Conservation (phyloP, 2,329 filamentous ascomycete species). For the Pseudogymnoascus sp. region DNA sequence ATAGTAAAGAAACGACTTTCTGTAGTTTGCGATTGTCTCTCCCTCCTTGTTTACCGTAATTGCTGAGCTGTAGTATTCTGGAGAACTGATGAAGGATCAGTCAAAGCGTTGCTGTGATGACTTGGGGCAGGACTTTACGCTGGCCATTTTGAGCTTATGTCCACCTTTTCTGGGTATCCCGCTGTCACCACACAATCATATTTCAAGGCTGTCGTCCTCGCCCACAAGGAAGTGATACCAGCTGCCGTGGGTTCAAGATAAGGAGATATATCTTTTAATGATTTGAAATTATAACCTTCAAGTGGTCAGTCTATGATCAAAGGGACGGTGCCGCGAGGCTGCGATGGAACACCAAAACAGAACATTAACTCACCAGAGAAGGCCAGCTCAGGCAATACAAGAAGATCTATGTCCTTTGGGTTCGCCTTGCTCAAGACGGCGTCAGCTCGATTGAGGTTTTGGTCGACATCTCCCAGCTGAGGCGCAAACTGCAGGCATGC, state of each 20-base stretch:
- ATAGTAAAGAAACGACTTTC: conserved; percentile 52
- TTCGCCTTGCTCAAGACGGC: conserved; percentile 48
- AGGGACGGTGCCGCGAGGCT: not conserved
- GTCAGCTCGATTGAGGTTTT: conserved; percentile 65
- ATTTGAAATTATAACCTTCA: conserved; percentile 68
- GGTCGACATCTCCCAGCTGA: conserved; percentile 60
- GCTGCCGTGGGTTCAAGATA: conserved; percentile 56
- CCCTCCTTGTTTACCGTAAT: conserved; percentile 52
- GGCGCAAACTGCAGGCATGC: conserved; percentile 65
- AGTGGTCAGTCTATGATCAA: not conserved
- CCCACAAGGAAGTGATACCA: conserved; percentile 67
- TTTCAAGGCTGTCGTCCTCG: conserved; percentile 54
- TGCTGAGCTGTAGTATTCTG: conserved; percentile 49
- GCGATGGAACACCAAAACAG: too few species aligned
- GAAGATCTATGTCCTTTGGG: conserved; percentile 54
- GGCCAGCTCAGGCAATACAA: conserved; percentile 70
- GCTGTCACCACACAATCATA: conserved; percentile 57
- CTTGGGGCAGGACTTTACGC: conserved; percentile 5
- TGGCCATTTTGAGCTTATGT: conserved; percentile 44
- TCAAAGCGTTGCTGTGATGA: too few species aligned
- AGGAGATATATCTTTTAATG: conserved; percentile 58
- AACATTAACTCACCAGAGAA: conserved; percentile 53
- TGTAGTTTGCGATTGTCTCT: conserved; percentile 53
- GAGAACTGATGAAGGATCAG: conserved; percentile 22
- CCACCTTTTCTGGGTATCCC: conserved; percentile 49